Evolutionary conservation across 176 grass and related monocot species (phyloP), one percentile per base, ranked within the genome.

Genomic region (Bothriochloa decipiens): DNA sequence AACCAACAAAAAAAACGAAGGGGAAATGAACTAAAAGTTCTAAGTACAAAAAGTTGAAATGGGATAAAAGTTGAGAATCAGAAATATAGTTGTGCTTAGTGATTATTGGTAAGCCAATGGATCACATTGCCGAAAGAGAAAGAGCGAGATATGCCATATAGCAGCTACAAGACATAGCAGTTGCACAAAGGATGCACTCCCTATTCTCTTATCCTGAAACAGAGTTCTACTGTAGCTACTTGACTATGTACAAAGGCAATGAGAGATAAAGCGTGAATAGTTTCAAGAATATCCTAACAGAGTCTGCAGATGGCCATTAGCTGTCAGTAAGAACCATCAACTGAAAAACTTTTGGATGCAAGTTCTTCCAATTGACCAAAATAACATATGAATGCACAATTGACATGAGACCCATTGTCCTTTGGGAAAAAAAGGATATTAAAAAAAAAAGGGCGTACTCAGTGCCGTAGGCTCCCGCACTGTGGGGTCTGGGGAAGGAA

Each of bases 11-110:
- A 86, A 60, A 55, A 50, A 13, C 8, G 41, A 37, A 4, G 17
- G 8, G 42, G 20, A 67, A 17, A 22, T 26, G 64, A 53, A 20
- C 16, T 52, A 52, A 15, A 53, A 53, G 50, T 53, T 15, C 1
- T 80, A 72, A 64, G n/a, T 55, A 33, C 11, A 43, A 85, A 77
- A 71, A 11, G 52, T 72, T 61, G 40, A 82, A 57, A 61, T 87
- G 32, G 0, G 15, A 33, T 27, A 32, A 29, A 81, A 11, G 22
- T 75, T 77, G 23, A 72, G 82, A 72, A 53, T 65, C 11, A 33
- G 9, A 22, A 83, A 33, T 67, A 53, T 65, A 79, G 49, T 61
- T n/a, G 16, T 71, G 57, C 22, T 58, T 78, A 22, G 8, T 71
- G 5, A 53, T 28, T 13, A 50, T 27, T 70, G 52, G 28, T 77